Conservation (phyloP, 768 basidiomycete species). For the Trametes cubensis region DNA sequence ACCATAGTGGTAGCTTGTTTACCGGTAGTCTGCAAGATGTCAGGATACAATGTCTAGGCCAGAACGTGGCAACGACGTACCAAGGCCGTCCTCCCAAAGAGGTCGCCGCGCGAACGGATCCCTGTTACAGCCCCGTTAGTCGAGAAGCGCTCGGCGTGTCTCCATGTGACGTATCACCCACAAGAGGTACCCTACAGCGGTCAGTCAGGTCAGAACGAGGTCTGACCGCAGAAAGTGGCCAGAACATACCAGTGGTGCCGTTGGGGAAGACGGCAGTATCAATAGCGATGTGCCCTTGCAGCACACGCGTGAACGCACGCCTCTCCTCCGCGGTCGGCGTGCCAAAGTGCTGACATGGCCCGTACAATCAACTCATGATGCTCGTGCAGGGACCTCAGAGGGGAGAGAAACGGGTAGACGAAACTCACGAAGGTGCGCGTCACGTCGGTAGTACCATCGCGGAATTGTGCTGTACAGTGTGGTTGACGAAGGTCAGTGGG, state of each 20-base stretch:
- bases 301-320: constrained; percentile 86
- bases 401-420: neutral
- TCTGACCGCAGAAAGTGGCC: no score
- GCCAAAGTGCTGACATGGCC: constrained; percentile 76
- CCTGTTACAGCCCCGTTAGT: constrained; percentile 39
- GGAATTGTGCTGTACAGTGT: constrained; percentile 64
- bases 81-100: constrained; percentile 87
- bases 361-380: neutral
- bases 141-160: neutral
- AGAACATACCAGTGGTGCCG: constrained; percentile 67
- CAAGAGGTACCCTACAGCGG: constrained; percentile 54
- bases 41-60: neutral
- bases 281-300: constrained; percentile 90
- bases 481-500: neutral
- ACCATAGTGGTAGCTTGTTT: neutral
- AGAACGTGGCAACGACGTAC: constrained; percentile 41
- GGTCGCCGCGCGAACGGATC: constrained; percentile 80
- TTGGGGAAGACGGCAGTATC: constrained; percentile 73
- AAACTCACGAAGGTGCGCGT: constrained; percentile 79
- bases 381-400: neutral
- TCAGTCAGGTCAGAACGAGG: neutral
- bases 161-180: constrained; percentile 34
- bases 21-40: constrained; percentile 57
- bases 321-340: constrained; percentile 81
- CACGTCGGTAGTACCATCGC: constrained; percentile 94